Evolutionary conservation across 371 early-diverging fungal species (phyloP).

Genomic region (Smittium culicis): DNA sequence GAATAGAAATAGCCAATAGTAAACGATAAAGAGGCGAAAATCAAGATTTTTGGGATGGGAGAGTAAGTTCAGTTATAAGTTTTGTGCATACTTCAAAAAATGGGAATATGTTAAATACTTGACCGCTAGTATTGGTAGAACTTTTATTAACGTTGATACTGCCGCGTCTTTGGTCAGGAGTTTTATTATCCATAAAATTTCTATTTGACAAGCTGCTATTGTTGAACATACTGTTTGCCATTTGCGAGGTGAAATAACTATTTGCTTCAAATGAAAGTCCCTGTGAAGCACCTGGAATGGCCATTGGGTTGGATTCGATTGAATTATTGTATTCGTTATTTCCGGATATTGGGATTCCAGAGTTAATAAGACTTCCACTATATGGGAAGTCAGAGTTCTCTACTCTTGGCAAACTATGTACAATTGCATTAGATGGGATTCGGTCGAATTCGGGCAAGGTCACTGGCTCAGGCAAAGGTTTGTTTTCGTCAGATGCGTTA

Average conservation of each 20-base stretch:
- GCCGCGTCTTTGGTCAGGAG: neutral
- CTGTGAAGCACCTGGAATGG: slow-evolving; percentile 1
- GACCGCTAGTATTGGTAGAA: slow-evolving; percentile 17
- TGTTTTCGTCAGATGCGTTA: neutral
- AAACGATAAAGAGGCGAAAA: too few relatives aligned
- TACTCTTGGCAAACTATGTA: neutral
- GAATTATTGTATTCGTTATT: neutral
- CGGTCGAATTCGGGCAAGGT: slow-evolving; percentile 2
- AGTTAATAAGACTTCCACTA: neutral
- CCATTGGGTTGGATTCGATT: neutral
- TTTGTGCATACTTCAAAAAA: slow-evolving; percentile 90
- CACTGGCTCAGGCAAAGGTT: slow-evolving; percentile 1
- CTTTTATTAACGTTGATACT: slow-evolving; percentile 11
- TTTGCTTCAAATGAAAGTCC: slow-evolving; percentile 7
- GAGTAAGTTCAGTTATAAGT: slow-evolving; percentile 83
- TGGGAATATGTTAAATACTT: slow-evolving; percentile 56
- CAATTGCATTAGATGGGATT: neutral
- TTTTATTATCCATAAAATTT: neutral
- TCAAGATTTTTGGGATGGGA: slow-evolving; percentile 19
- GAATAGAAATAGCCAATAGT: too few relatives aligned
- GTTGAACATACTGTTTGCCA: neutral
- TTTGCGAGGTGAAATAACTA: neutral
- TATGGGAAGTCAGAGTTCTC: neutral
- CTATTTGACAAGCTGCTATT: neutral
- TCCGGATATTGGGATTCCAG: neutral